These are phyloP conservation scores for Pyronema domesticum DNA, from an alignment of 495 filamentous ascomycete species.

Conservation along the genomic window DNA sequence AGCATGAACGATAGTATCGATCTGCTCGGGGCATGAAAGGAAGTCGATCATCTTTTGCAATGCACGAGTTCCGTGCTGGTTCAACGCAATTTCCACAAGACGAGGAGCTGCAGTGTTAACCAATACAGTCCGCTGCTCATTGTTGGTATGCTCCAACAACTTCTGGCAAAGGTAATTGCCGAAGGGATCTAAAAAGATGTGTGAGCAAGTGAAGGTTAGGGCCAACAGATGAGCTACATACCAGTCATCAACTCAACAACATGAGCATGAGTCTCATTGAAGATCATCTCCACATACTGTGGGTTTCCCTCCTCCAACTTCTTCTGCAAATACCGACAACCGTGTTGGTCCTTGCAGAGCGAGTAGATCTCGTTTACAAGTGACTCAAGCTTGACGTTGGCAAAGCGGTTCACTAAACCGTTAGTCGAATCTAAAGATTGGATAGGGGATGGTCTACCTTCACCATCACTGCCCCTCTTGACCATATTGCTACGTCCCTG, in stretches of 20 bases:
- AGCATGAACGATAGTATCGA: slow-evolving; percentile 63
- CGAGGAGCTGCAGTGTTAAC: slow-evolving; percentile 73
- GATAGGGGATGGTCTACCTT: slow-evolving; percentile 30
- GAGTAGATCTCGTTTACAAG: slow-evolving; percentile 64
- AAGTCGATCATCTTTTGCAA: slow-evolving; percentile 99
- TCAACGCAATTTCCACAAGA: slow-evolving; percentile 80
- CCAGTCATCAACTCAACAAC: slow-evolving; percentile 92
- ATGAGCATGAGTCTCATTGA: slow-evolving; percentile 73
- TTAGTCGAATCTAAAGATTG: slow-evolving; percentile 5
- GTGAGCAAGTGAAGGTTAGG: slow-evolving; percentile 1
- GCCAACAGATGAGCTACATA: slow-evolving; percentile 23
- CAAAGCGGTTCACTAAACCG: slow-evolving; percentile 45
- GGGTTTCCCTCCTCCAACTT: slow-evolving; percentile 81
- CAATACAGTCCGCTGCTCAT: slow-evolving; percentile 82
- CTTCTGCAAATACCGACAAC: slow-evolving; percentile 87
- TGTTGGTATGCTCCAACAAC: slow-evolving; percentile 75
- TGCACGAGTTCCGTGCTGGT: slow-evolving; percentile 90
- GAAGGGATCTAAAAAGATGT: slow-evolving; percentile 53
- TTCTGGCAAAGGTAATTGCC: slow-evolving; percentile 98
- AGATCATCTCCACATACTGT: slow-evolving; percentile 78
- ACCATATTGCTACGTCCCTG: slow-evolving; percentile 49
- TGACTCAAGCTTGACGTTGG: slow-evolving; percentile 58
- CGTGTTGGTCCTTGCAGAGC: slow-evolving; percentile 92
- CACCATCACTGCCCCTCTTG: slow-evolving; percentile 45
- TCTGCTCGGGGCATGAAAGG: slow-evolving; percentile 60